Conservation (phyloP, 805 yeast species). For the Kodamaea fukazawae region DNA sequence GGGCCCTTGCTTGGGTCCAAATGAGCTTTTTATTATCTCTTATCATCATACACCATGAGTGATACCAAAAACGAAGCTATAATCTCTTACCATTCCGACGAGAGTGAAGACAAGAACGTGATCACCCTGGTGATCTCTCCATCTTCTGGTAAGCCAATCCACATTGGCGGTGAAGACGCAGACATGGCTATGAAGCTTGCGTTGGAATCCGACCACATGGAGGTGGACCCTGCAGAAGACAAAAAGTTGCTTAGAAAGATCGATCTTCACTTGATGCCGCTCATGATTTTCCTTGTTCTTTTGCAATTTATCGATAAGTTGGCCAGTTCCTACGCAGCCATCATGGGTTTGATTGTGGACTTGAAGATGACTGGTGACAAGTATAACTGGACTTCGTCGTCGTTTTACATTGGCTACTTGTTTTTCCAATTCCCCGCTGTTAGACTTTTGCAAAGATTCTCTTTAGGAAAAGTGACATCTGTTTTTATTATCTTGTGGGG, state of each 20-base stretch:
- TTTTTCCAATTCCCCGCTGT: constrained; percentile 52
- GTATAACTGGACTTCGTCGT: constrained; percentile 45
- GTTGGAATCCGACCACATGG: constrained; percentile 17
- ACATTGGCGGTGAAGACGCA: constrained; percentile 36
- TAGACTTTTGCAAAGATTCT: constrained; percentile 50
- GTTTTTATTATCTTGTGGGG: constrained; percentile 63
- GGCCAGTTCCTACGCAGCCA: constrained; percentile 50
- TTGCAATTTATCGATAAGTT: constrained; percentile 61
- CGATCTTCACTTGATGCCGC: constrained; percentile 49
- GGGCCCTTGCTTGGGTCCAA: too few species aligned
- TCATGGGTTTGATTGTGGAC: constrained; percentile 48
- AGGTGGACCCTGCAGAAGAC: constrained; percentile 23
- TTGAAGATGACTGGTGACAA: constrained; percentile 42
- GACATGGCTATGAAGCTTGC: constrained; percentile 48
- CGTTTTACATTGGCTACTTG: constrained; percentile 56
- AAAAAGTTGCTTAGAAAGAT: constrained; percentile 45
- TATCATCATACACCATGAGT: too few species aligned
- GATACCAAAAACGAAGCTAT: too few species aligned
- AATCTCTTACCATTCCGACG: too few species aligned
- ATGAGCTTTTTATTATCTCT: too few species aligned
- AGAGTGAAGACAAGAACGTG: constrained; percentile 11
- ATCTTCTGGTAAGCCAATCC: constrained; percentile 17
- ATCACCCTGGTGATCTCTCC: constrained; percentile 19
- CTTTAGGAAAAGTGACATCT: constrained; percentile 51
- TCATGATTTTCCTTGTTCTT: constrained; percentile 48